Evolutionary conservation across 768 basidiomycete genomes (phyloP).

Genomic region (Leccinum obscurum): DNA sequence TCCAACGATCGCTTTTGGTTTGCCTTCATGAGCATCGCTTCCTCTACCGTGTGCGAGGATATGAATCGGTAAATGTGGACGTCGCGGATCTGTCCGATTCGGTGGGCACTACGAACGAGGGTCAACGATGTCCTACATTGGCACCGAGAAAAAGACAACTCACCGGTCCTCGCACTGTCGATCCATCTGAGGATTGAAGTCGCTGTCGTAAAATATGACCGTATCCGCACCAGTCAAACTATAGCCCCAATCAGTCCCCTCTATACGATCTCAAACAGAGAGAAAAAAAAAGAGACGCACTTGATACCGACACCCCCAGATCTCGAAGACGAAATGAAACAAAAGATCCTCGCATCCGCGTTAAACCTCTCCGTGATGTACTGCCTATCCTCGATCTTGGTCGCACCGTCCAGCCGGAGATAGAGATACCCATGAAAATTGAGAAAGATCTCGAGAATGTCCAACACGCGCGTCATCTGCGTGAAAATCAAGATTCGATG

Average conservation of each 20-base stretch:
- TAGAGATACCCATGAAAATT: constrained; percentile 94
- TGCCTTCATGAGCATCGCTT: constrained; percentile 95
- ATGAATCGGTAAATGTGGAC: constrained; percentile 97
- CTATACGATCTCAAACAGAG: constrained; percentile 9
- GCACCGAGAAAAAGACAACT: constrained; percentile 16
- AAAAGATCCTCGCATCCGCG: constrained; percentile 74
- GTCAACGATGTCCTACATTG: background rate
- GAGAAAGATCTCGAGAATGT: constrained; percentile 91
- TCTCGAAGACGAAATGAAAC: constrained; percentile 84
- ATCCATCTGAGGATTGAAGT: constrained; percentile 98
- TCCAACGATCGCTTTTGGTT: constrained; percentile 95
- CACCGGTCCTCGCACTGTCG: constrained; percentile 93
- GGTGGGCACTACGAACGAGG: constrained; percentile 67
- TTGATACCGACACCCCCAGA: constrained; percentile 94
- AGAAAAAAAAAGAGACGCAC: constrained; percentile 43
- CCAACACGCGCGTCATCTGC: constrained; percentile 93
- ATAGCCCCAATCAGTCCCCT: constrained; percentile 19
- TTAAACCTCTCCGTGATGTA: constrained; percentile 88
- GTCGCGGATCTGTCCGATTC: constrained; percentile 96
- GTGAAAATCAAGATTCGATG: constrained; percentile 95
- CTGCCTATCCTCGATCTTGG: constrained; percentile 92
- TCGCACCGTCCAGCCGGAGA: constrained; percentile 91
- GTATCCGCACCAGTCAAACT: constrained; percentile 89
- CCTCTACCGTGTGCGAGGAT: constrained; percentile 88
- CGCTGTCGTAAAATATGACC: constrained; percentile 96